Evolutionary conservation across 225 moss, liverwort and hornwort genomes (phyloP).

Genomic region (Straminergon stramineum): DNA sequence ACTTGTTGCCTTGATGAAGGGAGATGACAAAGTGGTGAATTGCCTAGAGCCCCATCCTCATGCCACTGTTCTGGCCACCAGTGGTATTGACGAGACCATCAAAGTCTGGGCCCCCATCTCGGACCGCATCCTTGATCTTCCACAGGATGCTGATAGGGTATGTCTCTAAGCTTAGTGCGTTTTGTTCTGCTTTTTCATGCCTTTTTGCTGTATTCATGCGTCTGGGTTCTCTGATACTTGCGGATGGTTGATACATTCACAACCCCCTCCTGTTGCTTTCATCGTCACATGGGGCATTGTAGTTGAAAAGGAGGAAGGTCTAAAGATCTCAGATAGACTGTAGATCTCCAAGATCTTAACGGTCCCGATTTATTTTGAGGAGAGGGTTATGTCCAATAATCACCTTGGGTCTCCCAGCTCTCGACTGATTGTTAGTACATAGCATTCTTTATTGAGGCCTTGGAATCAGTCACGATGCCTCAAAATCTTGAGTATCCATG

Average conservation of each 20-base stretch:
- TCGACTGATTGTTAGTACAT: neutral
- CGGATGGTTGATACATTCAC: too few species aligned
- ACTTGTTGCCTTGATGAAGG: slow-evolving; percentile 62
- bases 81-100: slow-evolving; percentile 68
- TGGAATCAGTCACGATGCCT: neutral
- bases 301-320: neutral
- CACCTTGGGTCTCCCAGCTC: neutral
- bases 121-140: slow-evolving; percentile 42
- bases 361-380: neutral
- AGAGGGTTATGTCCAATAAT: neutral
- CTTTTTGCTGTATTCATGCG: neutral
- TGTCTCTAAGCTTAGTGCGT: neutral
- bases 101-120: slow-evolving; percentile 88
- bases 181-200: neutral
- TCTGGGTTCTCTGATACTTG: neutral
- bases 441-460: neutral
- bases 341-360: neutral
- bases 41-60: slow-evolving; percentile 86
- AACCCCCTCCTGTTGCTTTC: neutral
- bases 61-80: slow-evolving; percentile 72
- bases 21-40: slow-evolving; percentile 73
- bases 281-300: neutral
- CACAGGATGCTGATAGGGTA: slow-evolving; percentile 60
- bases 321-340: neutral
- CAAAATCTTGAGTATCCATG: neutral